Conservation (phyloP, 441 rosid species). For the Croton setiger region DNA sequence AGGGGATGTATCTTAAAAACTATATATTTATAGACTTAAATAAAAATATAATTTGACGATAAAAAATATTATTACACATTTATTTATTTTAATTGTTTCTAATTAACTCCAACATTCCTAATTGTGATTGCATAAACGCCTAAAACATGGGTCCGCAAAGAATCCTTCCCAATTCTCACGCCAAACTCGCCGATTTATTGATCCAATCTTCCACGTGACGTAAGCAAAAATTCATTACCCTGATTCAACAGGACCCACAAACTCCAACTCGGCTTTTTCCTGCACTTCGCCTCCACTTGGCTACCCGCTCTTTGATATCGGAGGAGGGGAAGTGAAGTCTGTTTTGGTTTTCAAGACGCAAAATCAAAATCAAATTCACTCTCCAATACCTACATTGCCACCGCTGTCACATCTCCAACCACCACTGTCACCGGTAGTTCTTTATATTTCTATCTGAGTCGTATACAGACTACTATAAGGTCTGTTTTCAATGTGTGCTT, state of each 20-base stretch:
- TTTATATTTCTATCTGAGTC: neutral
- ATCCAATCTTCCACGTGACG: constrained; percentile 11
- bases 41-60: no score
- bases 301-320: neutral
- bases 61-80: no score
- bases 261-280: neutral
- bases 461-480: neutral
- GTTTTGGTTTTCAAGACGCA: neutral
- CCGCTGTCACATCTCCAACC: constrained; percentile 4
- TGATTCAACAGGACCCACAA: constrained; percentile 5
- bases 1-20: no score
- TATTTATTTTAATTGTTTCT: no score
- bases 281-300: neutral
- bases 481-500: neutral
- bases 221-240: neutral
- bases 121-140: no score
- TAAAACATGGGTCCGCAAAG: neutral
- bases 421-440: neutral
- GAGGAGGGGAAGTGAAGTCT: neutral
- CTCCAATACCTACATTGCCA: neutral
- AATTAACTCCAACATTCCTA: no score
- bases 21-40: no score
- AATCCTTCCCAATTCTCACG: neutral
- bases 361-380: neutral
- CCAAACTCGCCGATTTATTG: neutral